Base-by-base conservation (phyloP, 768 basidiomycete genomes). In the Tephrocybe sp. region DNA sequence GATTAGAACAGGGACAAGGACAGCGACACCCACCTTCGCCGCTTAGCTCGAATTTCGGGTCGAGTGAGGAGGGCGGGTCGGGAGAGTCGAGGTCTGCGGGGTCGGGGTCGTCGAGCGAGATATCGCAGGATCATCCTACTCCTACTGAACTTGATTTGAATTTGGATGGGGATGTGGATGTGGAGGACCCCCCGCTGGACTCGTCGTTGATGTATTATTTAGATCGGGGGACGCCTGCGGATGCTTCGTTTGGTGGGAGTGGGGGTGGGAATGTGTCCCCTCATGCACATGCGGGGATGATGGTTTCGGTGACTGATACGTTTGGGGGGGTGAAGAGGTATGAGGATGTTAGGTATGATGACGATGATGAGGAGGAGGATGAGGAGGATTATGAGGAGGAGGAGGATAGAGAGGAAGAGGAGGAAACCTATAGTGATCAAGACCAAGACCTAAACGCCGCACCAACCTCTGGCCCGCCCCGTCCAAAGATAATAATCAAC, bases 21-120 rank as follows among this genome's bases (percentile, higher is more conserved):
- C n/a, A n/a, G n/a, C n/a, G n/a, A n/a, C n/a, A n/a, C 30, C 69
- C 69, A 13, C 67, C 74, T 4, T 80, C 82, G 6, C 81, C 82
- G 5, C 65, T 75, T 30, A 74, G 74, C 49, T 75, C 77, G 11
- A 71, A 73, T 26, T 82, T 73, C 47, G 77, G 73, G 1, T 32
- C 38, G 2, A n/a, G n/a, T n/a, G 46, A 38, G 16, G 38, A 31
- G 21, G 16, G 32, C 32, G 32, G 4, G 4, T 12, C 32, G 13
- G 32, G n/a, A n/a, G 36, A 16, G 30, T 47, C 45, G 6, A 15
- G 34, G 11, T 47, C 45, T 7, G 35, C 9, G 8, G 35, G 46
- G 7, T 38, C 46, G 5, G 47, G 30, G 32, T 34, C 32, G n/a
- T n/a, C n/a, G n/a, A n/a, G n/a, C n/a, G n/a, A n/a, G n/a, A n/a